A percentile compares a stretch with the other conserved stretches of the same genome.
Conservation (phyloP, 306 rosid genomes). For the Morella rubra region DNA sequence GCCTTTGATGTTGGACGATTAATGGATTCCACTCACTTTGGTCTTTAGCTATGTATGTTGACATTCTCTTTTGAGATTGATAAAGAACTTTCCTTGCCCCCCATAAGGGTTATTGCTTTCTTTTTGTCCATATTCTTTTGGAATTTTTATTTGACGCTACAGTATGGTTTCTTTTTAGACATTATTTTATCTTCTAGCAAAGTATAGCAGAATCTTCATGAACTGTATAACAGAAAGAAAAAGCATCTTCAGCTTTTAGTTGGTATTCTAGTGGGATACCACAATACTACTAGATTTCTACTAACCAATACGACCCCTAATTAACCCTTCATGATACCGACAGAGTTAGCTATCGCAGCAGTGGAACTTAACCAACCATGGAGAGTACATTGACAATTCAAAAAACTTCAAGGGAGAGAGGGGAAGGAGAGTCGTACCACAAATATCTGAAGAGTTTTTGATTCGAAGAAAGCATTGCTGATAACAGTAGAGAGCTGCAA, state of each 20-base stretch:
- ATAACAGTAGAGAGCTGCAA: constrained; percentile 25
- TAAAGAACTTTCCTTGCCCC: constrained; percentile 29
- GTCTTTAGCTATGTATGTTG: constrained; percentile 36
- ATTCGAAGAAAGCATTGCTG: constrained; percentile 32
- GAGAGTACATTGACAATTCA: constrained; percentile 13
- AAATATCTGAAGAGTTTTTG: constrained; percentile 15
- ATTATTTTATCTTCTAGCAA: constrained; percentile 30
- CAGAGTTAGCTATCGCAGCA: constrained; percentile 20
- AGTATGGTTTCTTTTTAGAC: constrained; percentile 32
- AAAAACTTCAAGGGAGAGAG: constrained; percentile 2
- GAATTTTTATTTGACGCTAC: constrained; percentile 42
- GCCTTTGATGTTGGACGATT: constrained; percentile 22
- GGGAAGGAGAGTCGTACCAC: constrained; percentile 31
- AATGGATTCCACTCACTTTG: constrained; percentile 21
- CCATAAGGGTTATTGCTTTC: constrained; percentile 40
- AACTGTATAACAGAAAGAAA: constrained; percentile 35
- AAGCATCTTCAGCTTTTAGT: constrained; percentile 33
- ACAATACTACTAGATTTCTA: constrained; percentile 32
- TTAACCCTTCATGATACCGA: constrained; percentile 6
- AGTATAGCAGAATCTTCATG: constrained; percentile 35
- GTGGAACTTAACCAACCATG: constrained; percentile 15
- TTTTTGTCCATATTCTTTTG: constrained; percentile 63
- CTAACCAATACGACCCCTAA: constrained; percentile 23
- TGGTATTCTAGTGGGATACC: constrained; percentile 24
- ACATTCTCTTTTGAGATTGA: constrained; percentile 32